Base-by-base conservation (phyloP, 805 yeast genomes). In the Jamesozyma spencerorum region DNA sequence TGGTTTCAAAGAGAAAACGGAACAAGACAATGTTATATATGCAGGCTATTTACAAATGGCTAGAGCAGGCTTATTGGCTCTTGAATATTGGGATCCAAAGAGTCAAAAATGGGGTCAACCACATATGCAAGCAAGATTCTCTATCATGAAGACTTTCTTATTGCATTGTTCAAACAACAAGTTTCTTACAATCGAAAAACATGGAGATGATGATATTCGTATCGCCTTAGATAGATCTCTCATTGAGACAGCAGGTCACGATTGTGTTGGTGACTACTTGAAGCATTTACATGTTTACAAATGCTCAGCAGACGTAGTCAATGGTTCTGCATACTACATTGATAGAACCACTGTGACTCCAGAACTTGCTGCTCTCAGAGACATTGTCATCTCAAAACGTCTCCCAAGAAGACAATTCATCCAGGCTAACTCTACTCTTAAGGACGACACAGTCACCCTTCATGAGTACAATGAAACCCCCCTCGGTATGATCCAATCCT, bases 51-150 rank as follows among this genome's bases (percentile, higher is more conserved):
- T 85, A 47, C 78, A 75, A 48, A 86, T 86, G 96, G 82, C 86
- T 19, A 72, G 95, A 51, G 95, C 95, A 5, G 96, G 95, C 43
- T 66, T 86, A 37, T 55, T 82, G 28, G 90, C 84, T 6, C 70
- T 86, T 55, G 94, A 86, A 60, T 84, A 72, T 58, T 86, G 94
- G 86, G 94, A 86, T 60, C 95, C 95, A 31, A 63, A 63, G 34
- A 72, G 85, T 22, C 66, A 69, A 44, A 85, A 85, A 63, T 86
- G 95, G 95, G 95, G 95, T 24, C 96, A 86, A 65, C 79, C 96
- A 12, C 96, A 86, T 60, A 85, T 85, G 86, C 94, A 85, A 65
- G 95, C 95, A 3, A 71, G 96, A 61, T 86, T 73, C 63, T 85
- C 92, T 26, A 85, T 86, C 50, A 70, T 84, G 71, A 84, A 83